Base-by-base conservation (phyloP, 2,329 filamentous ascomycete species). In the Metarhizium rileyi region DNA sequence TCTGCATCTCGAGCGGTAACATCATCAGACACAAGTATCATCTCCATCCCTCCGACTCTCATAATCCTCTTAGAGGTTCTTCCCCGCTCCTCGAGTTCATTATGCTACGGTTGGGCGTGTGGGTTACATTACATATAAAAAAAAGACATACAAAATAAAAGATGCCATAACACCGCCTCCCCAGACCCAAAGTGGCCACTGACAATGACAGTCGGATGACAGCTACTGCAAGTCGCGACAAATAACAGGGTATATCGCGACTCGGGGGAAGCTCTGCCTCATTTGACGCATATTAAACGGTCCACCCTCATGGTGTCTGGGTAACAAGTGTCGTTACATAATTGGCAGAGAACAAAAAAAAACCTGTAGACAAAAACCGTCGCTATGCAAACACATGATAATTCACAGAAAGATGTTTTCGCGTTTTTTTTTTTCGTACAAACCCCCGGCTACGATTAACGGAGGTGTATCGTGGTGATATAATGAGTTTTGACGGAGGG, bases 371-470 rank as follows among this genome's bases (percentile, higher is more conserved):
- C 54, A 47, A 54, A 53, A 56, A 61, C 62, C 61, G 57, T 65
- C 63, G 63, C 65, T 67, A 68, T 68, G 65, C 66, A 67, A 65
- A 60, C 55, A 60, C 55, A 59, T 58, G 61, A 57, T 53, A 20
- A 47, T 59, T 52, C 55, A 61, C 56, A 58, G 54, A 54, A 55
- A 53, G 46, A 53, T 52, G 44, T 18, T 50, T 58, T 61, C 59
- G 35, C 28, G 23, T 27, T 12, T 46, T 30, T 9, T 47, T 46
- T n/a, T 26, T 33, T 20, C 28, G 50, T 65, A 65, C 63, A 66
- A 50, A 55, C 54, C 47, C 18, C 26, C 25, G 20, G 28, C 20
- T 30, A 20, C 7, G 27, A 20, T 25, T n/a, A 14, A 20, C 26
- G 26, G 33, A 20, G 25, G 41, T 27, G 40, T 23, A 8, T 33